These are phyloP conservation scores for Oryza rufipogon DNA, from an alignment of 176 grass and related monocot genomes.

Conservation along the genomic window DNA sequence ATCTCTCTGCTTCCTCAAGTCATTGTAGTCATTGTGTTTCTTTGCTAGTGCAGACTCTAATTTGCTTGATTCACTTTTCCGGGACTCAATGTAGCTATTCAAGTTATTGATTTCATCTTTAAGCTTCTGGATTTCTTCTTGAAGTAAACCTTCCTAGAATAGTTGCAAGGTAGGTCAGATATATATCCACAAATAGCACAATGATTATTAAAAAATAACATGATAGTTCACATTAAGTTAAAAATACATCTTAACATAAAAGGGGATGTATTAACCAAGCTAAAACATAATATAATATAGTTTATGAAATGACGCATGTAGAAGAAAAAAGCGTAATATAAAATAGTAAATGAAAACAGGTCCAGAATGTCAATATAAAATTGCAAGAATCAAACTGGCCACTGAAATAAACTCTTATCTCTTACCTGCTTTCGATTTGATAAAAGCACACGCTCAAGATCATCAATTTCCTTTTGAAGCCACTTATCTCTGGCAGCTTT, in stretches of 20 bases:
- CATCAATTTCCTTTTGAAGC: slow-evolving; percentile 97
- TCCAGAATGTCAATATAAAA: slow-evolving; percentile 14
- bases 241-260: not conserved
- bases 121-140: slow-evolving; percentile 94
- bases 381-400: slow-evolving; percentile 28
- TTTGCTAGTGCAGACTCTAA: slow-evolving; percentile 62
- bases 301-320: not conserved
- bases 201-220: slow-evolving; percentile 3
- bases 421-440: slow-evolving; percentile 91
- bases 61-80: slow-evolving; percentile 60
- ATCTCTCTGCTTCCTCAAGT: slow-evolving; percentile 75
- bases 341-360: slow-evolving; percentile 12
- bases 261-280: slow-evolving; percentile 32
- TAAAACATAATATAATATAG: not conserved
- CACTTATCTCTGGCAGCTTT: slow-evolving; percentile 91
- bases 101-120: slow-evolving; percentile 72
- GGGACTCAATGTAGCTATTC: slow-evolving; percentile 64
- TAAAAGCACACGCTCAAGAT: slow-evolving; percentile 86
- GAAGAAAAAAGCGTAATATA: not conserved
- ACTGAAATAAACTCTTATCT: slow-evolving; percentile 54
- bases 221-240: not conserved
- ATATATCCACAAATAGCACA: not conserved
- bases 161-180: slow-evolving; percentile 30
- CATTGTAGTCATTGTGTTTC: slow-evolving; percentile 65
- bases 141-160: slow-evolving; percentile 77